Evolutionary conservation across 2,329 filamentous ascomycete genomes (phyloP).

Genomic region (Alternaria infectoria): DNA sequence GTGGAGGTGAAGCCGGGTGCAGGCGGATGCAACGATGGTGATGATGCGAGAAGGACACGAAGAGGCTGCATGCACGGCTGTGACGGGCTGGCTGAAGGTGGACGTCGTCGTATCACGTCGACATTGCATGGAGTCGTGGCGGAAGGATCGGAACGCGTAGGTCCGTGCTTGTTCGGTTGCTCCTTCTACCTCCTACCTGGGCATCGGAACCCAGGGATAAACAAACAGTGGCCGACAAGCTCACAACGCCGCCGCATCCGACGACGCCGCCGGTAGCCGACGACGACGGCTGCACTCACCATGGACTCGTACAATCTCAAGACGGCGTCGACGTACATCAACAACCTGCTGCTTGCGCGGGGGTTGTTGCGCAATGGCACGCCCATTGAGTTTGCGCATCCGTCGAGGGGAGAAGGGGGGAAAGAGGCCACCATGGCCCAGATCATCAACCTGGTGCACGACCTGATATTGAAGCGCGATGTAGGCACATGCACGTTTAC

Average conservation of each 20-base stretch:
- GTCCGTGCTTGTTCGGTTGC: constrained; percentile 10
- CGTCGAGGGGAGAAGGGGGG: constrained; percentile 67
- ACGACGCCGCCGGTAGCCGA: constrained; percentile 23
- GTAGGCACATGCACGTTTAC: constrained; percentile 57
- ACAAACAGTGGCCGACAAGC: constrained; percentile 19
- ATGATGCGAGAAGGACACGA: neutral
- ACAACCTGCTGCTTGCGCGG: constrained; percentile 69
- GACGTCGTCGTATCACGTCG: neutral
- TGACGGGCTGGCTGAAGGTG: neutral
- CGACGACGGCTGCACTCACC: constrained; percentile 24
- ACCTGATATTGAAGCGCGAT: constrained; percentile 87
- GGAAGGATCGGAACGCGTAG: neutral
- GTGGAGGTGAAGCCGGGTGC: neutral
- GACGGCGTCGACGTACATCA: constrained; percentile 68
- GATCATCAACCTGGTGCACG: constrained; percentile 92
- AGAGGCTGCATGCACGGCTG: neutral
- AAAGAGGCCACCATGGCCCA: constrained; percentile 76
- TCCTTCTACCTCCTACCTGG: constrained; percentile 13
- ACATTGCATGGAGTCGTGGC: neutral
- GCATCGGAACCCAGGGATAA: constrained; percentile 13
- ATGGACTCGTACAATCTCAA: constrained; percentile 61
- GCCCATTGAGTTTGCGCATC: constrained; percentile 80
- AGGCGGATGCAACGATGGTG: neutral
- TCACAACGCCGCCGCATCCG: constrained; percentile 8
- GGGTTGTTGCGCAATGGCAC: constrained; percentile 69